These are phyloP conservation scores for Aspergillus japonicus DNA, from an alignment of 2,329 filamentous ascomycete species.

Conservation along the genomic window DNA sequence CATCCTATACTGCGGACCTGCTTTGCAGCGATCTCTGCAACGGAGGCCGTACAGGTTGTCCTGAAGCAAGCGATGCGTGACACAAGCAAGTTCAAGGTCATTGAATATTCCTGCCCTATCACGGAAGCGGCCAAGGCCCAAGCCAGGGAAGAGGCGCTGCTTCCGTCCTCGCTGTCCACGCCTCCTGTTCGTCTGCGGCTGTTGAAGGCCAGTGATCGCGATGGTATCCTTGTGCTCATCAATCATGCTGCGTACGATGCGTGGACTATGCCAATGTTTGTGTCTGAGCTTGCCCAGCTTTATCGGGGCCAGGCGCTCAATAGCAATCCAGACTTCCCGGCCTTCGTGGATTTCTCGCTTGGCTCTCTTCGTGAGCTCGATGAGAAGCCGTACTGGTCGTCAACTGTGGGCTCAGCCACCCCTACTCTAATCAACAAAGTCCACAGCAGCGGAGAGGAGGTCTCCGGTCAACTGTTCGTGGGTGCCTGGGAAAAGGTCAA, in stretches of 20 bases:
- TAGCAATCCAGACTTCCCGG: constrained; percentile 21
- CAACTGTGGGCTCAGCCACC: constrained; percentile 13
- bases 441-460: background rate
- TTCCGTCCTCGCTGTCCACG: constrained; percentile 31
- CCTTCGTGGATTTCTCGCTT: constrained; percentile 26
- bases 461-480: constrained; percentile 22
- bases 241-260: constrained; percentile 40
- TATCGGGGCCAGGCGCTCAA: constrained; percentile 20
- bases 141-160: constrained; percentile 23
- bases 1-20: constrained; percentile 35
- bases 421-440: constrained; percentile 22
- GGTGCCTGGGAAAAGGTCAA: constrained; percentile 24
- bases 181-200: constrained; percentile 33
- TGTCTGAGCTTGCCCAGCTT: constrained; percentile 30
- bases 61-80: constrained; percentile 23
- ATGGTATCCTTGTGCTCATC: constrained; percentile 32
- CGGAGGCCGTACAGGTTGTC: constrained; percentile 31
- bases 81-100: constrained; percentile 23
- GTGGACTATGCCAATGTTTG: constrained; percentile 35
- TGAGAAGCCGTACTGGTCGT: constrained; percentile 27
- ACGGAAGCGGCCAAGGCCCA: constrained; percentile 18
- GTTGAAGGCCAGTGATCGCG: constrained; percentile 26
- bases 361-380: constrained; percentile 18
- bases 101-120: constrained; percentile 15
- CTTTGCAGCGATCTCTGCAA: constrained; percentile 29